Base-by-base conservation (phyloP, 805 yeast genomes). In the Isabelozyma rhagii region DNA sequence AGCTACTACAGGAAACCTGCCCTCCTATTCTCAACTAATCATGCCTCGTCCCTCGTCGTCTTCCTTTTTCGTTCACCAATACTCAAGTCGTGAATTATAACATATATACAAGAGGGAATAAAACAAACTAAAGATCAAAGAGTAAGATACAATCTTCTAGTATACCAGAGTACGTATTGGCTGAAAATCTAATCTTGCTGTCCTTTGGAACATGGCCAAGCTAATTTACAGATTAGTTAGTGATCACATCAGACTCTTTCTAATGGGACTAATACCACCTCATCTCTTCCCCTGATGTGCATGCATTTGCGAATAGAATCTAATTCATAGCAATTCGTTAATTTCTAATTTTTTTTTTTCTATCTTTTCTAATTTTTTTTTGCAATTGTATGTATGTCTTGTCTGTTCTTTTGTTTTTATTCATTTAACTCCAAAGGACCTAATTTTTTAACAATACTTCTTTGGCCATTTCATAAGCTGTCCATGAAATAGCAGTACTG, bases 401-500 rank as follows among this genome's bases (percentile, higher is more conserved):
- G 10, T 31, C n/a, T 31, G 36, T 10, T 10, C n/a, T 31, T 31
- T 31, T 31, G 7, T 10, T 10, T 31, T 31, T 31, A 29, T 8
- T 9, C 36, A 31, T 31, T 13, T 31, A 13, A 3, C 10, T 10
- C n/a, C 36, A 13, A 31, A 10, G 4, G 25, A 21, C n/a, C 28
- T 25, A 43, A 13, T 43, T 27, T 50, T 58, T 64, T 41, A 79
- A 64, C 60, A 85, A 68, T 55, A 85, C 77, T 56, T 82, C 85
- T 70, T 93, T 93, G 42, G 97, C 97, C 93, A 92, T 89, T 67
- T 93, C 99, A 68, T 93, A 93, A 27, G 96, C 89, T 1, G 98
- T 93, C 98, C 98, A 93, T 55, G 96, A 85, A 53, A 93, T 91
- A 17, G 98, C 98, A 8, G 98, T 93, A 43, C 96, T 84, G 18